phyloP scores from a whole-genome alignment of 2,329 filamentous ascomycete genomes.

The Achaetomium macrosporum region DNA sequence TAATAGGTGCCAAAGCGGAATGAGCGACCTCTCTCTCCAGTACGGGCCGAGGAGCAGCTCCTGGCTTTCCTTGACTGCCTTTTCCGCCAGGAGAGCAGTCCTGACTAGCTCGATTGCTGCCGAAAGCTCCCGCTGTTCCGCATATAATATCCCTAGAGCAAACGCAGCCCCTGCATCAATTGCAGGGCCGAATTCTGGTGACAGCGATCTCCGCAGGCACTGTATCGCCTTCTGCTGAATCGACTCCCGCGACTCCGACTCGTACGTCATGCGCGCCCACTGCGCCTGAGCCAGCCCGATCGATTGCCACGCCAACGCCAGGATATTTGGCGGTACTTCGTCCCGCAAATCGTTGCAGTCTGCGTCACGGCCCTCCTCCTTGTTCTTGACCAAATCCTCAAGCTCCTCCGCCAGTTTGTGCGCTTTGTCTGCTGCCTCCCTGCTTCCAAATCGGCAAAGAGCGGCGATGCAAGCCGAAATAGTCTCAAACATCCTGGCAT shows the following conservation, averaged over 20 bases:
- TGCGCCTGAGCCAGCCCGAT: constrained; percentile 81
- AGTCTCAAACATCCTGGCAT: constrained; percentile 70
- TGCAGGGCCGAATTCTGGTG: constrained; percentile 57
- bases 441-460: constrained; percentile 74
- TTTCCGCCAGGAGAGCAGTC: constrained; percentile 60
- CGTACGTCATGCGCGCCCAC: constrained; percentile 77
- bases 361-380: constrained; percentile 39
- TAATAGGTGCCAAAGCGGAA: constrained; percentile 88
- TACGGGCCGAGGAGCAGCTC: constrained; percentile 43
- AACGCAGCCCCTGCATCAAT: constrained; percentile 73
- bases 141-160: constrained; percentile 75
- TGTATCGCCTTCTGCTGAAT: constrained; percentile 73
- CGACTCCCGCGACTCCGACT: constrained; percentile 63
- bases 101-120: constrained; percentile 79
- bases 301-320: constrained; percentile 72
- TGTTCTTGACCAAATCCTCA: constrained; percentile 68
- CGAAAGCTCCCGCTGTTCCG: constrained; percentile 75
- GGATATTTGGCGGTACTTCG: constrained; percentile 51
- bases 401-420: constrained; percentile 63
- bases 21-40: constrained; percentile 58
- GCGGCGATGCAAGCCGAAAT: constrained; percentile 74
- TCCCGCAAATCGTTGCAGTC: constrained; percentile 20
- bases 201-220: constrained; percentile 67
- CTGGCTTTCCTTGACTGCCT: constrained; percentile 40
- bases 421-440: constrained; percentile 72